Base-by-base conservation (phyloP, 2,329 filamentous ascomycete genomes). In the Penicillium sp. region DNA sequence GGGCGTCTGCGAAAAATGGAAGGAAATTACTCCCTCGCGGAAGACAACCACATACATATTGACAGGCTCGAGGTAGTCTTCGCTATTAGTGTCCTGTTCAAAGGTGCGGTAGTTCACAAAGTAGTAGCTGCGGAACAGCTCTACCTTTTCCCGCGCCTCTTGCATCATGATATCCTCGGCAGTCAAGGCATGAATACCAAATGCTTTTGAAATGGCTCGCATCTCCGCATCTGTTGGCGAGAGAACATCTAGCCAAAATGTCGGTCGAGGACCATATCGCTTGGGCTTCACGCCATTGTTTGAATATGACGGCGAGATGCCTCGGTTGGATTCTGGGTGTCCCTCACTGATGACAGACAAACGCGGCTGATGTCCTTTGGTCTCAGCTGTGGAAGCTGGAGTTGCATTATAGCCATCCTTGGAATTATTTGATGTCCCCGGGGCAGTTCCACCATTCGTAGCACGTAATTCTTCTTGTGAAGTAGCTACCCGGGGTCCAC, bases 11-110 rank as follows among this genome's bases (percentile, higher is more conserved):
- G 90, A 93, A 76, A 96, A 97, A 74, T 99, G 95, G 78, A 99
- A 99, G 68, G 90, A 96, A 61, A 99, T 84, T 9, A 99, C 90
- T 24, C 95, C 95, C 72, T 98, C 92, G 13, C 93, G 87, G 80
- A 99, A 99, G 10, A 99, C 95, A 9, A 98, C 89, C 35, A 97
- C 90, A 69, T 98, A 99, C 84, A 99, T 91, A 75, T 98, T 96
- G 69, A 99, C 90, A 0, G 95, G 93, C 67, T 98, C 91, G 46
- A 99, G 83, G 72, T 96, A 96, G 70, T 96, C 88, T 56, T 95
- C 90, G 71, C 88, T 96, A 65, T 88, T 89, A 59, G 87, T 86
- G 70, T 99, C 95, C 73, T 98, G 95, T 72, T 99, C 95, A 70
- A 99, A 99, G 0, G 92, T 96, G 16, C 95, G 90, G 74, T 99